These are phyloP conservation scores for Geotrichum macrosporum DNA, from an alignment of 1,139 yeast genomes.

Conservation along the genomic window DNA sequence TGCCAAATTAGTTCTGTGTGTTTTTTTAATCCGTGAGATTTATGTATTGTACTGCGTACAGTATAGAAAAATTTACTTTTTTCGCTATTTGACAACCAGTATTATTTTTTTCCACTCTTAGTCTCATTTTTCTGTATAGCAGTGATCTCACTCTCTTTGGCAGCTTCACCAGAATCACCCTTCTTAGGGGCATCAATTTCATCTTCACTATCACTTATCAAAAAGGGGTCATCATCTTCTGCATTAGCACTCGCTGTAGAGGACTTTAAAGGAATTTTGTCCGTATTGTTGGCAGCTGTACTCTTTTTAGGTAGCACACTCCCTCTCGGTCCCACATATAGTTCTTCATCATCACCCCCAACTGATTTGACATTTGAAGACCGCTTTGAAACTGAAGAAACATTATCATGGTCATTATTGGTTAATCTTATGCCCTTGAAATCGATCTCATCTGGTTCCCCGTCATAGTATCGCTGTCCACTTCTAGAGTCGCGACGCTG, in stretches of 20 bases:
- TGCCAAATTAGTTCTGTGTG: too few relatives aligned
- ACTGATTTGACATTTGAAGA: too few relatives aligned
- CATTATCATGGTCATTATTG: constrained; percentile 3
- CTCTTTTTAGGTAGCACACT: not conserved
- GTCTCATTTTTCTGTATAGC: too few relatives aligned
- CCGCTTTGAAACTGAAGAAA: too few relatives aligned
- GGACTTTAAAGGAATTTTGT: constrained; percentile 53
- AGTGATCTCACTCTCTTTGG: too few relatives aligned
- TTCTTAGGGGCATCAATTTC: constrained; percentile 40
- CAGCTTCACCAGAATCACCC: too few relatives aligned
- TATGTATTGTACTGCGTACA: too few relatives aligned
- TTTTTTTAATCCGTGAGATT: too few relatives aligned
- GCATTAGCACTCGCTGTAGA: constrained; percentile 48
- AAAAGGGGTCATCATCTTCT: constrained; percentile 58
- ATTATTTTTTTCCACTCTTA: too few relatives aligned
- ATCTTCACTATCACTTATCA: constrained; percentile 70
- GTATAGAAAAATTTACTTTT: too few relatives aligned
- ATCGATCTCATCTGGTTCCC: constrained; percentile 25
- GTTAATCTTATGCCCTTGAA: constrained; percentile 21
- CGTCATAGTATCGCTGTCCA: constrained; percentile 11
- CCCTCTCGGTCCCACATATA: not conserved
- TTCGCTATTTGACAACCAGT: too few relatives aligned
- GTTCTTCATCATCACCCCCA: not conserved
- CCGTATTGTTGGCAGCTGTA: constrained; percentile 10
- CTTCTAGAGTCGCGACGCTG: constrained; percentile 11